phyloP scores from a whole-genome alignment of 805 yeast genomes.

The Barnettozyma californica region DNA sequence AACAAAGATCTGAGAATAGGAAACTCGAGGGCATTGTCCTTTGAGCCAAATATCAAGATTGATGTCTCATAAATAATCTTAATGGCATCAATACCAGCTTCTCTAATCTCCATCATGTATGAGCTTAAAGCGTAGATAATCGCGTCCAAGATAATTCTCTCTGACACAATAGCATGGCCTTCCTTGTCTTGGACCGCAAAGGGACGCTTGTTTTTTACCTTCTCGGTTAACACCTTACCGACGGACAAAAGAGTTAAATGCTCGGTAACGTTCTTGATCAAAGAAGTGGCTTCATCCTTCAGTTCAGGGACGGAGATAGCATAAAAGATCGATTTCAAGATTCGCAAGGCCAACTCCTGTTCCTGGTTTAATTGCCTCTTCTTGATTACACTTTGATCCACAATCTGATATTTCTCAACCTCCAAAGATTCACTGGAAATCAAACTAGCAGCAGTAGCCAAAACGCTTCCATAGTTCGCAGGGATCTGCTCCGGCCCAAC shows the following conservation, averaged over 20 bases:
- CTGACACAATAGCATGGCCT: slow-evolving; percentile 65
- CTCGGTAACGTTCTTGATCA: slow-evolving; percentile 63
- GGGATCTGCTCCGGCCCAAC: slow-evolving; percentile 42
- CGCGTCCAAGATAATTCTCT: slow-evolving; percentile 66
- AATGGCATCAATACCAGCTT: slow-evolving; percentile 64
- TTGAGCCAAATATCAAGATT: slow-evolving; percentile 58
- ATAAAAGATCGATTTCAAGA: slow-evolving; percentile 68
- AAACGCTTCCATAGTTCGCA: slow-evolving; percentile 33
- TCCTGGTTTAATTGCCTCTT: slow-evolving; percentile 52
- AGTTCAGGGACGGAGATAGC: slow-evolving; percentile 73
- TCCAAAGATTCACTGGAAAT: slow-evolving; percentile 34
- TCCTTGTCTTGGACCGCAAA: slow-evolving; percentile 77
- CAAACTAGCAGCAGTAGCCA: slow-evolving; percentile 45
- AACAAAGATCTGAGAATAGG: slow-evolving; percentile 74
- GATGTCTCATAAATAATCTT: slow-evolving; percentile 58
- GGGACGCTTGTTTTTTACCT: slow-evolving; percentile 58
- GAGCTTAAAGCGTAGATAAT: slow-evolving; percentile 77
- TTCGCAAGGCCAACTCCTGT: slow-evolving; percentile 56
- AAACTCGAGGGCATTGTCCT: slow-evolving; percentile 60
- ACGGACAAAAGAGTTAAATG: slow-evolving; percentile 78
- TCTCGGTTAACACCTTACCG: slow-evolving; percentile 65
- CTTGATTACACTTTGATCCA: slow-evolving; percentile 39
- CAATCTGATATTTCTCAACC: slow-evolving; percentile 24
- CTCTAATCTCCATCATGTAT: slow-evolving; percentile 62
- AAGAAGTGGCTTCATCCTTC: slow-evolving; percentile 55